Conservation (phyloP, 805 yeast species). For the Wickerhamiella alocasiicola region DNA sequence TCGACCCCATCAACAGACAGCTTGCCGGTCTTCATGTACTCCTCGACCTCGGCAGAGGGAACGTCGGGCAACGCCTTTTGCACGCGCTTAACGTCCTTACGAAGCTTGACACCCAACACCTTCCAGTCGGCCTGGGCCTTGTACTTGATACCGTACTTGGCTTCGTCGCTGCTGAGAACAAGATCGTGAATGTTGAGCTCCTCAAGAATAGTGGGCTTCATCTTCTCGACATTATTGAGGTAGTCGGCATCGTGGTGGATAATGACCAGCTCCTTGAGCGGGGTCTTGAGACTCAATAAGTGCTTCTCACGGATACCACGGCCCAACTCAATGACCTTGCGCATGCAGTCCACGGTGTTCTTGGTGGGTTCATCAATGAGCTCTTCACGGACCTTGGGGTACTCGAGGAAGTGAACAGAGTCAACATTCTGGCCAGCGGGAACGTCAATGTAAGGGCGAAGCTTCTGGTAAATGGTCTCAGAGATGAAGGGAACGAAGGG, state of each 20-base stretch:
- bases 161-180: conserved; percentile 80
- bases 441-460: conserved; percentile 35
- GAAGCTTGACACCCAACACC: conserved; percentile 89
- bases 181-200: conserved; percentile 88
- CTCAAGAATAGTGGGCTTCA: conserved; percentile 69
- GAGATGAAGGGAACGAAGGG: conserved; percentile 97
- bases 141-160: conserved; percentile 81
- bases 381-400: conserved; percentile 72
- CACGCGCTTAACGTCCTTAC: conserved; percentile 84
- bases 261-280: conserved; percentile 76
- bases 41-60: conserved; percentile 70
- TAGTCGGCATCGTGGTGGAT: conserved; percentile 67
- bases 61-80: conserved; percentile 83
- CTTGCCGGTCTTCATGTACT: conserved; percentile 58
- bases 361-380: conserved; percentile 75
- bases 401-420: conserved; percentile 89
- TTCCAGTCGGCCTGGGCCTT: conserved; percentile 99
- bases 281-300: conserved; percentile 85
- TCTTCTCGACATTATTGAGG: conserved; percentile 62
- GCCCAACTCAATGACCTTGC: conserved; percentile 89
- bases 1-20: conserved; percentile 81
- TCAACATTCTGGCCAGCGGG: conserved; percentile 43
- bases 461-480: conserved; percentile 72
- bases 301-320: conserved; percentile 95
- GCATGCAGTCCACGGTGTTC: conserved; percentile 87